These are phyloP conservation scores for Hyaloperonospora arabidopsidis DNA, from an alignment of 352 stramenopile genomes.

Conservation along the genomic window DNA sequence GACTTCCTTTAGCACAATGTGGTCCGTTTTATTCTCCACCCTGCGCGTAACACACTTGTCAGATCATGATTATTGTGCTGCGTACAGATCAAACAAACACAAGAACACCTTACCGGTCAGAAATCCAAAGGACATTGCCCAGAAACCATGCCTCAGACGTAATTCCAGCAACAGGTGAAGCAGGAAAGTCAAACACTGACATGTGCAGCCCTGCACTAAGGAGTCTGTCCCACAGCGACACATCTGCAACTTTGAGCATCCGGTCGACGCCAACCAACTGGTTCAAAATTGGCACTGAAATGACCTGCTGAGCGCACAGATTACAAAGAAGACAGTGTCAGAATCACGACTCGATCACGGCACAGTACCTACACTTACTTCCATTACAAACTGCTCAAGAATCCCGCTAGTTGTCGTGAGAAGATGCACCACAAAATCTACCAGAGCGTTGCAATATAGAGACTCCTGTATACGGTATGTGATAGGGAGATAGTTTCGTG, in stretches of 20 bases:
- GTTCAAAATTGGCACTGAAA: slow-evolving; percentile 40
- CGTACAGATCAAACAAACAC: neutral
- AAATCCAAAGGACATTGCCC: slow-evolving; percentile 56
- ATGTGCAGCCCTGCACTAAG: slow-evolving; percentile 22
- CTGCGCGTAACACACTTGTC: slow-evolving; percentile 14
- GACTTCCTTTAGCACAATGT: slow-evolving; percentile 28
- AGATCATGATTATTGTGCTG: neutral
- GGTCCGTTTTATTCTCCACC: slow-evolving; percentile 25
- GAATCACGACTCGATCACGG: neutral
- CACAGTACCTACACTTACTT: slow-evolving; percentile 15
- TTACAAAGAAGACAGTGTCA: neutral
- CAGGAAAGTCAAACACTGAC: slow-evolving; percentile 31
- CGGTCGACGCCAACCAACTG: slow-evolving; percentile 21
- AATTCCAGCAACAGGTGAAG: slow-evolving; percentile 39
- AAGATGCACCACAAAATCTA: slow-evolving; percentile 24
- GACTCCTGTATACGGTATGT: slow-evolving; percentile 14
- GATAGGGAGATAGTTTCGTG: slow-evolving; percentile 15
- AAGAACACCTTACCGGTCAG: slow-evolving; percentile 20
- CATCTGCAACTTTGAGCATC: slow-evolving; percentile 21
- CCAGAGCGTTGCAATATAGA: slow-evolving; percentile 23
- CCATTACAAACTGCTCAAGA: slow-evolving; percentile 26
- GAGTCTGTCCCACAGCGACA: slow-evolving; percentile 28
- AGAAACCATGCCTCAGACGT: slow-evolving; percentile 51
- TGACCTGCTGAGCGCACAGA: slow-evolving; percentile 22
- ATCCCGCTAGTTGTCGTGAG: slow-evolving; percentile 16